These are phyloP conservation scores for Phoenix roebelenii DNA, from an alignment of 176 grass and related monocot species.

Conservation along the genomic window DNA sequence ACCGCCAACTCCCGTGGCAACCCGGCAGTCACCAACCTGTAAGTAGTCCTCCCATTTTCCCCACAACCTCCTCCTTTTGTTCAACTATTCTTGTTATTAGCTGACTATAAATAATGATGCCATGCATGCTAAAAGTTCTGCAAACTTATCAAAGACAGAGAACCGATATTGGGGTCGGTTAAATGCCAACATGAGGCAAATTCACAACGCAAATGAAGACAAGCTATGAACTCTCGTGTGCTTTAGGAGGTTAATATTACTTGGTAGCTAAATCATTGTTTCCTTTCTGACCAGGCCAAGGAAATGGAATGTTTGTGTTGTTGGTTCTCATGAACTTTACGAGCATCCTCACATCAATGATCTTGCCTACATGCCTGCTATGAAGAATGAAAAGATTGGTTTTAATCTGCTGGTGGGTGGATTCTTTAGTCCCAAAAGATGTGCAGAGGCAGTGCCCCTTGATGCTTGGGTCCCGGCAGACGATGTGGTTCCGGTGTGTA, in stretches of 20 bases:
- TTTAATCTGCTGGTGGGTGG: slow-evolving; percentile 92
- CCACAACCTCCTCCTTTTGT: too few species aligned
- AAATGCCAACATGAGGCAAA: too few species aligned
- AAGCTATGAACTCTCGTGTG: too few species aligned
- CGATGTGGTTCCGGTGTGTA: slow-evolving; percentile 56
- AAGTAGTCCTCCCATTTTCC: not conserved
- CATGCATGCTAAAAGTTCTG: too few species aligned
- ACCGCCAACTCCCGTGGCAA: slow-evolving; percentile 68
- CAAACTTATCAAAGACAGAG: too few species aligned
- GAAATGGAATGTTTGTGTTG: slow-evolving; percentile 91
- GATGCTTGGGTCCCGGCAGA: slow-evolving; percentile 80
- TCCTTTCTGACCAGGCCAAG: slow-evolving; percentile 37
- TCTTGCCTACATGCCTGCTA: slow-evolving; percentile 76
- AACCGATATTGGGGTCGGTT: too few species aligned
- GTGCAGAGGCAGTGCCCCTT: slow-evolving; percentile 78
- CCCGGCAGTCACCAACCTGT: slow-evolving; percentile 68
- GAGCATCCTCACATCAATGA: slow-evolving; percentile 98
- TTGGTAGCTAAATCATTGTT: not conserved
- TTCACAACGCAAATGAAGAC: too few species aligned
- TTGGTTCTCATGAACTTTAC: slow-evolving; percentile 78
- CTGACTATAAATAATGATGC: too few species aligned
- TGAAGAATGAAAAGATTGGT: slow-evolving; percentile 60
- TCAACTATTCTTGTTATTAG: too few species aligned
- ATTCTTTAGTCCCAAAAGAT: slow-evolving; percentile 89
- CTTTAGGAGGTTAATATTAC: too few species aligned